Base-by-base conservation (phyloP, 1,284 basidiomycete genomes). In the Apiotrichum laibachii region DNA sequence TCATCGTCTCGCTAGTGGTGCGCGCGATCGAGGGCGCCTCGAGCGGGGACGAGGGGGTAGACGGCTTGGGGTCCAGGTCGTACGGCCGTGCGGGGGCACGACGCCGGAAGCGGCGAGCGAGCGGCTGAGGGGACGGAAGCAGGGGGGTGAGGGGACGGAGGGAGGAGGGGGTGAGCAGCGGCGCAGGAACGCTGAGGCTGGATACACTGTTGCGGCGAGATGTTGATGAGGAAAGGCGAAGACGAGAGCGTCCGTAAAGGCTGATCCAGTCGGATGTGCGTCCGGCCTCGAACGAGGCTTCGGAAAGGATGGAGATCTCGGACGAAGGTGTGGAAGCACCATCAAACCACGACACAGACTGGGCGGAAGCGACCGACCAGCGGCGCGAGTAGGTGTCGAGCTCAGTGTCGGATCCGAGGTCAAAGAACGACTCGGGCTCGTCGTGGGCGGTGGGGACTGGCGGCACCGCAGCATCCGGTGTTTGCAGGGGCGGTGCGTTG, bases 1-100 rank as follows among this genome's bases (percentile, higher is more conserved):
- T 42, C 62, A 63, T 63, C 3, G 58, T 53, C 50, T 63, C 62
- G 46, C 58, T 60, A 5, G 56, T 55, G 15, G 62, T 60, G 34
- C 62, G 58, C 0, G 58, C 53, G 21, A 63, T 42, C 15, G 44
- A 21, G 3, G 46, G 40, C 11, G 42, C 22, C 31, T 53, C 51
- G 51, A 16, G 16, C 2, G 31, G 18, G 11, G 40, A 22, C 11
- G 40, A 16, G 5, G 51, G 51, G 5, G 51, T 53, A 2, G 42
- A 13, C 8, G 40, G 15, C 22, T 21, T 35, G 22, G 19, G 4
- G 15, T 19, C 51, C 18, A 44, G 22, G 31, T 53, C 51, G 42
- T 53, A 53, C 2, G 51, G 51, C 37, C 37, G 37, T 13, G 37
- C 11, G 15, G 22, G 37, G 7, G 16, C 21, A 2, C 31, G 51